phyloP scores from a whole-genome alignment of 495 filamentous ascomycete species.

The Sporormia fimetaria region DNA sequence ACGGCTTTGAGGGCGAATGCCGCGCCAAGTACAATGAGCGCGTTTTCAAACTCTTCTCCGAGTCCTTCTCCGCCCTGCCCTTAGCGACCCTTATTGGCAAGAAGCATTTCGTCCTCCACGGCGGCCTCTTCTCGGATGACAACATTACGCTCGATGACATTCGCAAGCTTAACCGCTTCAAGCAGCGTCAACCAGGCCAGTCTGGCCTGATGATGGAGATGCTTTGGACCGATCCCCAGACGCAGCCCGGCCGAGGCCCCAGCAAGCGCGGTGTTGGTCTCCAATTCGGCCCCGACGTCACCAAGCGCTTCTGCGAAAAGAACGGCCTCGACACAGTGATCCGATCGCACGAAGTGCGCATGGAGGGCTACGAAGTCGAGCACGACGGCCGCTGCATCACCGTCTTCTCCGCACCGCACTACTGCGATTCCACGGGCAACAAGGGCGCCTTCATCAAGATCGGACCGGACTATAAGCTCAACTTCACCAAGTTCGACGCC shows the following conservation, averaged over 20 bases:
- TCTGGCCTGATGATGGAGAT: conserved; percentile 99
- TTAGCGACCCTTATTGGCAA: conserved; percentile 84
- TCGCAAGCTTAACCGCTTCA: conserved; percentile 79
- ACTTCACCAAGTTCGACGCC: conserved; percentile 86
- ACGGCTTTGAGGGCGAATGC: conserved; percentile 97
- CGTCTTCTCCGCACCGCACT: conserved; percentile 96
- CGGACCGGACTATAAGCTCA: conserved; percentile 77
- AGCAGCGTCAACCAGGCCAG: conserved; percentile 92
- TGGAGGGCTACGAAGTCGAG: conserved; percentile 96
- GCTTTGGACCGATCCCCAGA: conserved; percentile 97
- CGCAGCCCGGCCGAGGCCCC: conserved; percentile 71
- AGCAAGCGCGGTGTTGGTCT: conserved; percentile 95
- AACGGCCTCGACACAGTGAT: conserved; percentile 94
- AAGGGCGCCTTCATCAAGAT: conserved; percentile 99
- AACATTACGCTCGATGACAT: conserved; percentile 87
- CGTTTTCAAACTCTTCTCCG: conserved; percentile 94
- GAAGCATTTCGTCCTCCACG: conserved; percentile 89
- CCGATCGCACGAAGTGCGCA: conserved; percentile 91
- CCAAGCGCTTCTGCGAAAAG: conserved; percentile 90
- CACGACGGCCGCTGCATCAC: conserved; percentile 95
- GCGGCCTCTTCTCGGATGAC: conserved; percentile 95
- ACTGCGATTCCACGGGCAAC: conserved; percentile 96
- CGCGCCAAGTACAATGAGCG: conserved; percentile 95
- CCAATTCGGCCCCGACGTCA: conserved; percentile 94
- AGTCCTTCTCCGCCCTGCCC: conserved; percentile 91